Evolutionary conservation across 768 basidiomycete genomes (phyloP).

Genomic region (Roridomyces roridus): DNA sequence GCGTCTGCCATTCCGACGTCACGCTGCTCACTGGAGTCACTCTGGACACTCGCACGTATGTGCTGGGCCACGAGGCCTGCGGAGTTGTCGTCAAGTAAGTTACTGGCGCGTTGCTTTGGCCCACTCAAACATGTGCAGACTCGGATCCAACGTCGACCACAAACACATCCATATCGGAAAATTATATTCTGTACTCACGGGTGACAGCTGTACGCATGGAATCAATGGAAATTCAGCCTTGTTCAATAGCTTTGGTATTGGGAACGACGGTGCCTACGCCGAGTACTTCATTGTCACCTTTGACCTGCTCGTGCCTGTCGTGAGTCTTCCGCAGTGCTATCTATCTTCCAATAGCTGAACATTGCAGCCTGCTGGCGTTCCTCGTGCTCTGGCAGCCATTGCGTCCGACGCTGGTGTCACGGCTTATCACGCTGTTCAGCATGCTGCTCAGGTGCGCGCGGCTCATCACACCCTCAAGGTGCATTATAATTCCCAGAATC

Average conservation of each 20-base stretch:
- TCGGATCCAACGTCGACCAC: slow-evolving; percentile 20
- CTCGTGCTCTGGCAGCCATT: slow-evolving; percentile 18
- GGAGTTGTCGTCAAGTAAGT: slow-evolving; percentile 17
- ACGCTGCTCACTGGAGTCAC: slow-evolving; percentile 6
- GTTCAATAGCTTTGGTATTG: slow-evolving; percentile 8
- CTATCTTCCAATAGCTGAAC: not conserved
- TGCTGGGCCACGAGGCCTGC: slow-evolving; percentile 20
- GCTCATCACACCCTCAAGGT: not conserved
- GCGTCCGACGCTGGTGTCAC: slow-evolving; percentile 23
- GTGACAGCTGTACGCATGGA: slow-evolving; percentile 8
- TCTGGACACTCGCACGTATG: slow-evolving; percentile 8
- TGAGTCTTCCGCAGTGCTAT: not conserved
- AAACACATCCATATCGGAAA: not conserved
- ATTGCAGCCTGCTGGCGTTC: slow-evolving; percentile 18
- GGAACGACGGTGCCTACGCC: slow-evolving; percentile 20
- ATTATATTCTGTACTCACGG: slow-evolving; percentile 13
- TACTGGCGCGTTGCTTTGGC: too few species aligned
- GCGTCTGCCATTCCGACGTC: slow-evolving; percentile 23
- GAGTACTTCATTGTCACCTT: slow-evolving; percentile 17
- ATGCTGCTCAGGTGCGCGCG: slow-evolving; percentile 16
- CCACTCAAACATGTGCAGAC: not conserved
- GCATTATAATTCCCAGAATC: not conserved
- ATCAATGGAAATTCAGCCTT: slow-evolving; percentile 1
- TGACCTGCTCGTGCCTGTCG: slow-evolving; percentile 20
- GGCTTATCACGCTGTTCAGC: slow-evolving; percentile 23